Base-by-base conservation (phyloP, 768 basidiomycete genomes). In the Termitomyces sp. region DNA sequence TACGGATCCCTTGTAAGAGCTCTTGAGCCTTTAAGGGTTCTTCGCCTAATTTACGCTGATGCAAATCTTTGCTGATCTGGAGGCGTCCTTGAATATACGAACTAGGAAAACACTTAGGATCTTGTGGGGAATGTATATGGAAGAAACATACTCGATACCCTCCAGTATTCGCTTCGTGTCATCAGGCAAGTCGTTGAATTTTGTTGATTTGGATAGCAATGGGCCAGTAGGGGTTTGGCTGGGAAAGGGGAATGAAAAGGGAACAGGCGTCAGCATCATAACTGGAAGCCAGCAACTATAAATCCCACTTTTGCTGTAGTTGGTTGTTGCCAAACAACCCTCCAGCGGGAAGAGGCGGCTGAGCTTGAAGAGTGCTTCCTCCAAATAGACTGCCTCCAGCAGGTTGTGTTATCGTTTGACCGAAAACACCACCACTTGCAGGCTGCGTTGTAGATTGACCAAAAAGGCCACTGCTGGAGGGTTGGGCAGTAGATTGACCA, bases 181-280 rank as follows among this genome's bases (percentile, higher is more conserved):
- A 51, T 92, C 90, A 1, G 88, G 85, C 4, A 92, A 71, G 67
- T 93, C 91, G 54, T 92, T 93, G 70, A 91, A 93, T 66, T 90
- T 92, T 0, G 89, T 90, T 0, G 76, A 71, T 66, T 79, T 82
- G 5, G 75, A 74, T 62, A 86, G 81, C 6, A 74, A 73, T 10
- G 78, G 76, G 29, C 67, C 63, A 0, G 65, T 68, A 32, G 62
- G 31, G 22, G 64, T 62, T 55, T 71, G 69, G 41, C 20, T 62
- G 14, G 60, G 56, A 27, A 44, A 29, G 24, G 26, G 48, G 4
- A 50, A 24, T 20, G 34, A 55, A 34, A 51, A 29, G 51, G 24
- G 50, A 41, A 20, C 26, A 39, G 6, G 29, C 26, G 6, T 52
- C 50, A 39, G 37, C 10, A 26, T 20, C 37, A 39, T 22, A 10